Conservation (phyloP, 495 filamentous ascomycete genomes). For the Penicillium samsonianum region DNA sequence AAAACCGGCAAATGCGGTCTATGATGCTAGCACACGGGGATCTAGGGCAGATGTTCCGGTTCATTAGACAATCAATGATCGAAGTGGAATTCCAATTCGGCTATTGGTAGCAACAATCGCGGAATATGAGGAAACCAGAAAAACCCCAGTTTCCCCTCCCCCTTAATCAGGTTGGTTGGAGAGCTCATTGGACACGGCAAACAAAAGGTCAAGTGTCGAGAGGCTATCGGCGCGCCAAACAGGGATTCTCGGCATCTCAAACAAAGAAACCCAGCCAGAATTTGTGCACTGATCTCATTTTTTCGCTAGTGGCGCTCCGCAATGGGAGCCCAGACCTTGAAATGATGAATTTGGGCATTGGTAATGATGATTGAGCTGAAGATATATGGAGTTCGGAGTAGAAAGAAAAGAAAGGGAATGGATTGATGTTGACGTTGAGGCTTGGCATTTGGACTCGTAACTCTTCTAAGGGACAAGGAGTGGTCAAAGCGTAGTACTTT, state of each 20-base stretch:
- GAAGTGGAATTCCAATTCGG: too few species aligned
- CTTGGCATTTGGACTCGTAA: slow-evolving; percentile 1
- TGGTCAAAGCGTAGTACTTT: too few species aligned
- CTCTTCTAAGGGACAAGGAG: not conserved
- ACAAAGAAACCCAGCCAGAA: slow-evolving; percentile 18
- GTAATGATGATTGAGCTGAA: not conserved
- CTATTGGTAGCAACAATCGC: not conserved
- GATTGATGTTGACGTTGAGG: not conserved
- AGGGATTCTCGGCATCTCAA: slow-evolving; percentile 18
- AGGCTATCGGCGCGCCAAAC: slow-evolving; percentile 21
- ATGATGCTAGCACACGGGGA: slow-evolving; percentile 3
- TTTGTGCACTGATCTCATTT: slow-evolving; percentile 4
- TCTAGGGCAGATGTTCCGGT: not conserved
- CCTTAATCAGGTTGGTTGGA: slow-evolving; percentile 1
- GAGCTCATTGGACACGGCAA: not conserved
- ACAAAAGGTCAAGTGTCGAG: not conserved
- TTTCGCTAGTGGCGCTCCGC: slow-evolving; percentile 8
- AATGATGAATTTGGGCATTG: not conserved
- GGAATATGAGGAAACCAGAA: too few species aligned
- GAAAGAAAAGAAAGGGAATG: not conserved
- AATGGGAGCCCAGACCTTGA: not conserved
- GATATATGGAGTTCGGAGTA: not conserved
- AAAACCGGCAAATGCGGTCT: not conserved
- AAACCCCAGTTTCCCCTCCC: not conserved
- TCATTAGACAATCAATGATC: not conserved